Evolutionary conservation across 345 rosid genomes (phyloP).

Genomic region (Populus ilicifolia): DNA sequence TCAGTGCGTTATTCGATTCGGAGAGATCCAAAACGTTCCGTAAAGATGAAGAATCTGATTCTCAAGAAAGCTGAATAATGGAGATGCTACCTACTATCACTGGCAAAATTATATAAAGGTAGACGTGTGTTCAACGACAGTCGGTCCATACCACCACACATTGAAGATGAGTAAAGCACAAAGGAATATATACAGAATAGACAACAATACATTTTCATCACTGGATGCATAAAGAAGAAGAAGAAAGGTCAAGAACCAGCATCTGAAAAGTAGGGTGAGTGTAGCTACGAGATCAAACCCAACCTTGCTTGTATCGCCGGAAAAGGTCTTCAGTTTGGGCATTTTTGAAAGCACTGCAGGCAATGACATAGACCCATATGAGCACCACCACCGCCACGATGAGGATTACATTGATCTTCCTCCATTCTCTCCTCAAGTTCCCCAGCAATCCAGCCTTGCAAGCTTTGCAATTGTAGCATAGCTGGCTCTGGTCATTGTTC

Average conservation of each 20-base stretch:
- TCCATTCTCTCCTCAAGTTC: constrained; percentile 80
- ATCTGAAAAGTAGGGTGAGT: not conserved
- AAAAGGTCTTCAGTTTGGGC: constrained; percentile 84
- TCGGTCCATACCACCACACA: constrained; percentile 2
- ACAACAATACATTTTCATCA: not conserved
- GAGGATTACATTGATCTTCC: constrained; percentile 70
- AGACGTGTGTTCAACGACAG: not conserved
- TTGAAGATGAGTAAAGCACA: constrained; percentile 10
- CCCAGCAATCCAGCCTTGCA: constrained; percentile 88
- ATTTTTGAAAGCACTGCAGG: constrained; percentile 81
- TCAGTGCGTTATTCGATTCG: too few species aligned
- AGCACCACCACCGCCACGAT: constrained; percentile 69
- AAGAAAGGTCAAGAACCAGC: not conserved
- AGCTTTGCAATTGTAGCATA: constrained; percentile 78
- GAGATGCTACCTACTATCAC: constrained; percentile 20
- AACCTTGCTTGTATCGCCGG: constrained; percentile 61
- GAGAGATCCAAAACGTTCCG: too few species aligned
- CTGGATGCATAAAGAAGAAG: not conserved
- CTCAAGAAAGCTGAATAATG: not conserved
- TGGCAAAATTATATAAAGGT: not conserved
- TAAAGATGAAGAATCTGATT: too few species aligned
- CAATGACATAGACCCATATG: constrained; percentile 75
- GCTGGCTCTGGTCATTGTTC: constrained; percentile 78
- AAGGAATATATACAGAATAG: constrained; percentile 17
- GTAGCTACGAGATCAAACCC: constrained; percentile 37